Evolutionary conservation across 2,329 filamentous ascomycete species (phyloP).

Genomic region (Stachybotrys chartarum): DNA sequence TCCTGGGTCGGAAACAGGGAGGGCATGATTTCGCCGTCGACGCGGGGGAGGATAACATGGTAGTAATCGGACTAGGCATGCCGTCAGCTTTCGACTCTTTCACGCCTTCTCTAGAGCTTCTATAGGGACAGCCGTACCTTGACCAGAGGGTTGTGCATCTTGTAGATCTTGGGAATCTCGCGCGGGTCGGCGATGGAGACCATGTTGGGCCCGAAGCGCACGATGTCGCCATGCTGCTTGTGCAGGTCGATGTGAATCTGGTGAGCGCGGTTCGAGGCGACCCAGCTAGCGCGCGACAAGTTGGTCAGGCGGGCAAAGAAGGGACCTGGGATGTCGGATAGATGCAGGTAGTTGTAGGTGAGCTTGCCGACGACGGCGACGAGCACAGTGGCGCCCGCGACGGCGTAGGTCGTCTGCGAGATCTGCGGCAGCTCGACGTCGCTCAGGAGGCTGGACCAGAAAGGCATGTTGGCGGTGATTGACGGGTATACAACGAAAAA

Average conservation of each 20-base stretch:
- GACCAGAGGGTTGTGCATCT: neutral
- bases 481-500: neutral
- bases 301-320: neutral
- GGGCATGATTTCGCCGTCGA: slow-evolving; percentile 26
- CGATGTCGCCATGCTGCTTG: neutral
- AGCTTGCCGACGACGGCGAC: neutral
- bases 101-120: too few species aligned
- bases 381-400: neutral
- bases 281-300: neutral
- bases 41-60: slow-evolving; percentile 1
- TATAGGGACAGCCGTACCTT: neutral
- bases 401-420: neutral
- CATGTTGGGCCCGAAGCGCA: neutral
- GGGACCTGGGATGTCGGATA: neutral
- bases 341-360: neutral
- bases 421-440: neutral
- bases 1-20: slow-evolving; percentile 29
- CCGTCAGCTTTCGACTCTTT: too few species aligned
- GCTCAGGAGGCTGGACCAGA: neutral
- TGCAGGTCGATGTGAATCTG: neutral
- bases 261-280: neutral
- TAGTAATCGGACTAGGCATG: neutral
- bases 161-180: neutral
- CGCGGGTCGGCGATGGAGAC: neutral
- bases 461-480: neutral